These are phyloP conservation scores for Xylariaceae sp. DNA, from an alignment of 2,329 filamentous ascomycete genomes.

Conservation along the genomic window DNA sequence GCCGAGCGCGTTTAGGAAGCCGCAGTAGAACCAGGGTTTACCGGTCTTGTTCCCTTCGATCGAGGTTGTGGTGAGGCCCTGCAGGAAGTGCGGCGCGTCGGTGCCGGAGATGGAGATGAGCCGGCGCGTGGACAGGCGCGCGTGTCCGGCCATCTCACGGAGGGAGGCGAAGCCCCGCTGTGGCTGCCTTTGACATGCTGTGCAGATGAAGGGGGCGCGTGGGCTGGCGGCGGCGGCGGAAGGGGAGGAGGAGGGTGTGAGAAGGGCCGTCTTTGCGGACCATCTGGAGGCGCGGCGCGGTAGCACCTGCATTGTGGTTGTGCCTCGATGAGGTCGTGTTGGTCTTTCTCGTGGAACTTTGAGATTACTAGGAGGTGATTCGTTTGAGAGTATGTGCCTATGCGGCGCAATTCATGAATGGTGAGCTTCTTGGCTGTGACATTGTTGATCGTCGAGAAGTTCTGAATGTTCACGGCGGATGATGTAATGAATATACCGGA, in stretches of 20 bases:
- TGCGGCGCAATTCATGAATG: no score
- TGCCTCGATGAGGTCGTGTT: neutral
- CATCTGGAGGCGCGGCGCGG: constrained; percentile 15
- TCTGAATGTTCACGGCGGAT: neutral
- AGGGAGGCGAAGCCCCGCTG: constrained; percentile 19
- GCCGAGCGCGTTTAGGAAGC: constrained; percentile 80
- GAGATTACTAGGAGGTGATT: neutral
- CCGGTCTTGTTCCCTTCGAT: constrained; percentile 35
- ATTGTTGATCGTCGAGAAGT: no score
- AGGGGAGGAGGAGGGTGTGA: constrained; percentile 10
- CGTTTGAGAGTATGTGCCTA: neutral
- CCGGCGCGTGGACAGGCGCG: constrained; percentile 64
- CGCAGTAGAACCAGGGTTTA: constrained; percentile 62
- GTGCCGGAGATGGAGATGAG: constrained; percentile 74
- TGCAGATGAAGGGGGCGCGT: constrained; percentile 27
- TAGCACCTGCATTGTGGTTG: constrained; percentile 15
- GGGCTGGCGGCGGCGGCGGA: neutral
- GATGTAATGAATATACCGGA: neutral
- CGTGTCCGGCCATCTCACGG: constrained; percentile 32
- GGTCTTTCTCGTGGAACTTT: neutral
- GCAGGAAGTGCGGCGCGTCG: constrained; percentile 78
- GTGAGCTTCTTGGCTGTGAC: no score
- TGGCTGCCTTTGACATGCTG: constrained; percentile 23
- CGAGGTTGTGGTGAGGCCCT: constrained; percentile 78
- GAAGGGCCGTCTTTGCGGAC: neutral